Evolutionary conservation across 2,329 filamentous ascomycete species (phyloP), one percentile per base, ranked within the genome.

Genomic region (Penicillium sp.): DNA sequence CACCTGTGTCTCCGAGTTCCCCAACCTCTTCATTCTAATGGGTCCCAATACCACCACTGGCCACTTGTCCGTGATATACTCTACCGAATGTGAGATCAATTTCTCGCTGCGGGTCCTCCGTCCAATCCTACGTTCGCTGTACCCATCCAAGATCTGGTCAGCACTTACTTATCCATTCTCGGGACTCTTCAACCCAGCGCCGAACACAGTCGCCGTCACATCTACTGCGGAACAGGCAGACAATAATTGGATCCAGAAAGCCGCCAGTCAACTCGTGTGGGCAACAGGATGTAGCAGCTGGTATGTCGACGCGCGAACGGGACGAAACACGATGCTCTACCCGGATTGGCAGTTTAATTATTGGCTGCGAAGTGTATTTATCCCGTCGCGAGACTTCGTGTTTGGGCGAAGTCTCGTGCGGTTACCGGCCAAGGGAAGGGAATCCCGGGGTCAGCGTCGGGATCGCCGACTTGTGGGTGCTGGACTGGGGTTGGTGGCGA

Each of bases 51-150:
- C 77, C 0, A 69, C 79, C 3, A 82, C 77, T 0, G 81, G 81
- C 0, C 81, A 83, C 60, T 67, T 81, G 0, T 80, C 76, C 0
- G 80, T 82, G 4, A 79, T 83, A 21, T 82, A 79, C 63, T 78
- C 79, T 0, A 77, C 77, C 1, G 81, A 83, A 62, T 83, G 80
- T 61, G 80, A 83, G 56, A 80, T 83, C 53, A 81, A 81, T 64
- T 80, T 80, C 58, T 71, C 71, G 19, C 65, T 79, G 7, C 72
- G 77, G 8, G 66, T 80, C 0, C 69, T 83, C 13, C 62, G 61
- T 0, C 80, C 81, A 0, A 72, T 83, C 33, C 61, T 81, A 26
- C 58, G 67, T 4, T 61, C 42, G 3, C 29, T 57, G 3, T 48
- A 67, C 16, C 53, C 76, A 51, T 49, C 21, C 11, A 47, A n/a